Conservation (phyloP, 1,139 yeast species). For the Suhomyces bolitotheri region DNA sequence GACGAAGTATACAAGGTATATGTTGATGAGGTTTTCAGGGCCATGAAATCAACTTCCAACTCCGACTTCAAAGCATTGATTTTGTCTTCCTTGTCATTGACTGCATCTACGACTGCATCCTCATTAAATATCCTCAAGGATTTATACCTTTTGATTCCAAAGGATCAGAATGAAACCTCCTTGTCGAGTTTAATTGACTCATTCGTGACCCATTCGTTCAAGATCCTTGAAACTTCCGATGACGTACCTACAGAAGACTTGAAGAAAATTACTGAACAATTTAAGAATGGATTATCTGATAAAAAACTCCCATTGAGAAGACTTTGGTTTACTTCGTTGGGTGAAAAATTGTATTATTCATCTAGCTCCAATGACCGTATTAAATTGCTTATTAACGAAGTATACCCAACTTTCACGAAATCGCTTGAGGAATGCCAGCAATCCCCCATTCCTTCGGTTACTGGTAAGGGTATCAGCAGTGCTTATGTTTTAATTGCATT, state of each 20-base stretch:
- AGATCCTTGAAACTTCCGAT: slow-evolving; percentile 8
- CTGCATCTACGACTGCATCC: slow-evolving; percentile 9
- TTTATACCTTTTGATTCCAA: slow-evolving; percentile 54
- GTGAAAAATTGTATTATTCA: slow-evolving; percentile 21
- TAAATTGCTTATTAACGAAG: slow-evolving; percentile 16
- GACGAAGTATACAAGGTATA: slow-evolving; percentile 15
- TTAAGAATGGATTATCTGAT: slow-evolving; percentile 62
- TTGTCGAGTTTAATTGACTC: slow-evolving; percentile 53
- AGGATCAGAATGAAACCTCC: slow-evolving; percentile 75
- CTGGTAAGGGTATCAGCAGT: slow-evolving; percentile 50
- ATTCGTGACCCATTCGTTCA: slow-evolving; percentile 45
- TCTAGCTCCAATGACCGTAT: slow-evolving; percentile 5
- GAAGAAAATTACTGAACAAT: slow-evolving; percentile 26
- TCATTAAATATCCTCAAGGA: slow-evolving; percentile 39
- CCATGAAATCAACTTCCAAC: slow-evolving; percentile 60
- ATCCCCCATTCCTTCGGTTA: slow-evolving; percentile 51
- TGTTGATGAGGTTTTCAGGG: slow-evolving; percentile 55
- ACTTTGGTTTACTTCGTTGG: slow-evolving; percentile 65
- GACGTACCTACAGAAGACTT: slow-evolving; percentile 15
- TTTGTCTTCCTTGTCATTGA: slow-evolving; percentile 17
- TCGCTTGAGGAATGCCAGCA: slow-evolving; percentile 45
- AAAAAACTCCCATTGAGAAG: slow-evolving; percentile 62
- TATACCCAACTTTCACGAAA: slow-evolving; percentile 32
- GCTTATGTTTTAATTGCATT: slow-evolving; percentile 44
- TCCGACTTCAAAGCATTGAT: slow-evolving; percentile 61